These are phyloP conservation scores for Ceratocystis papillata DNA, from an alignment of 2,329 filamentous ascomycete species.

Conservation along the genomic window DNA sequence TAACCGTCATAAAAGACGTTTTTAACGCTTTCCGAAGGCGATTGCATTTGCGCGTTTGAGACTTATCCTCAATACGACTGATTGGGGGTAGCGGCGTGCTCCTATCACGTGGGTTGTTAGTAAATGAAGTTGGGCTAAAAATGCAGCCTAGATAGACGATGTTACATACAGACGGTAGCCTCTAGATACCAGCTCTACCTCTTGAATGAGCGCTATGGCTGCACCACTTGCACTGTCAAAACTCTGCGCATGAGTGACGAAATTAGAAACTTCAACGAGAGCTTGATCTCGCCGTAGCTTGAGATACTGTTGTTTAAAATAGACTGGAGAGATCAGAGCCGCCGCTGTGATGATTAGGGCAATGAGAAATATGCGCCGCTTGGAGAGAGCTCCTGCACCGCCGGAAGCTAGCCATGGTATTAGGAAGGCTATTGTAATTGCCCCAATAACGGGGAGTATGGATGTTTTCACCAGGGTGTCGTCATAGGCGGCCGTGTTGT, in stretches of 20 bases:
- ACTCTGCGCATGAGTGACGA: constrained; percentile 65
- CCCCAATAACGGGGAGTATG: constrained; percentile 50
- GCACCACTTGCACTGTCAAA: constrained; percentile 69
- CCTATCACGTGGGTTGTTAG: constrained; percentile 36
- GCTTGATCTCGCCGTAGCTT: constrained; percentile 66
- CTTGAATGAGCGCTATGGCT: constrained; percentile 73
- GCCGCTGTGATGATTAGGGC: constrained; percentile 42
- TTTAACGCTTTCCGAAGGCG: constrained; percentile 68
- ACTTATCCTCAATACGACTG: constrained; percentile 74
- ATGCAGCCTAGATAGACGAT: background rate
- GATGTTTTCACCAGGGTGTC: constrained; percentile 34
- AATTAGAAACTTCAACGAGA: constrained; percentile 54
- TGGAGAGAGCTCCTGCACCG: constrained; percentile 39
- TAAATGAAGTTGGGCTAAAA: constrained; percentile 26
- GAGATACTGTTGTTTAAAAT: constrained; percentile 69
- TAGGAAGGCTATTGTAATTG: constrained; percentile 57
- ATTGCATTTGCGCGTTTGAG: constrained; percentile 66
- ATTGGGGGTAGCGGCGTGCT: constrained; percentile 87
- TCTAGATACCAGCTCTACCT: constrained; percentile 88
- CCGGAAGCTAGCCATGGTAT: constrained; percentile 57
- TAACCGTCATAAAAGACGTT: constrained; percentile 55
- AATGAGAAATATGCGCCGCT: constrained; percentile 42
- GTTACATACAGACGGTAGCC: constrained; percentile 67
- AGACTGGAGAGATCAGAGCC: constrained; percentile 51
- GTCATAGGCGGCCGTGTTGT: constrained; percentile 29